A percentile compares a stretch with the other conserved stretches of the same genome.
phyloP scores from a whole-genome alignment of 1,284 basidiomycete genomes.

The Gastroboletus turbinatus region DNA sequence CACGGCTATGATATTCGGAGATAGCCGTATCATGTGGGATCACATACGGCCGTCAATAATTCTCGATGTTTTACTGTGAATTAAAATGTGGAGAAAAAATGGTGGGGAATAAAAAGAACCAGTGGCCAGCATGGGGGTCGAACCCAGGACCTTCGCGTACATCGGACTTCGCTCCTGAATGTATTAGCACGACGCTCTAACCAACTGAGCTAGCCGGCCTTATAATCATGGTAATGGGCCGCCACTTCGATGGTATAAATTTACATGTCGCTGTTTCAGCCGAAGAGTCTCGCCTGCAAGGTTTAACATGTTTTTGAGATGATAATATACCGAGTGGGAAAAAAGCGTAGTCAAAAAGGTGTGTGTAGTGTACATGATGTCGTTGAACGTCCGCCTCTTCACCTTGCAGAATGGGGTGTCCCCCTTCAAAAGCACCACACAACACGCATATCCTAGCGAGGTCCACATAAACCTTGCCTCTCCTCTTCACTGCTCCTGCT shows the following conservation, averaged over 20 bases:
- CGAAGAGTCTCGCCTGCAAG: not conserved
- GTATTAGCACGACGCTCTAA: conserved; percentile 25
- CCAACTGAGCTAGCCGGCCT: conserved; percentile 25
- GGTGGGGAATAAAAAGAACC: conserved; percentile 1
- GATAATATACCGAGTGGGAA: not conserved
- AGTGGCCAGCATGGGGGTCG: conserved; percentile 41
- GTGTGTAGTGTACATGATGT: conserved; percentile 23
- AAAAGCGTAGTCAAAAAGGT: conserved; percentile 1
- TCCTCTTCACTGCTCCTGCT: conserved; percentile 32
- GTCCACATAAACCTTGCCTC: not conserved
- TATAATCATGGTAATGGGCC: not conserved
- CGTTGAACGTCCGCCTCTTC: not conserved
- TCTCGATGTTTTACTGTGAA: too few species aligned
- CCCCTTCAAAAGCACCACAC: not conserved
- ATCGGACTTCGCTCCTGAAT: not conserved
- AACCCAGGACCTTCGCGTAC: conserved; percentile 43
- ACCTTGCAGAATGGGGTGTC: not conserved
- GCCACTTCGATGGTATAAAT: too few species aligned
- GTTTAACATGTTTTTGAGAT: not conserved
- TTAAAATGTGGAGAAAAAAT: not conserved
- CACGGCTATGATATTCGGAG: not conserved
- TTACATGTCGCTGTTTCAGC: not conserved
- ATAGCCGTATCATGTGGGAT: not conserved
- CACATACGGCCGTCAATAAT: too few species aligned
- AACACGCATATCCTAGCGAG: not conserved